These are phyloP conservation scores for Neospora caninum DNA, from an alignment of 169 alveolate species.

Conservation along the genomic window DNA sequence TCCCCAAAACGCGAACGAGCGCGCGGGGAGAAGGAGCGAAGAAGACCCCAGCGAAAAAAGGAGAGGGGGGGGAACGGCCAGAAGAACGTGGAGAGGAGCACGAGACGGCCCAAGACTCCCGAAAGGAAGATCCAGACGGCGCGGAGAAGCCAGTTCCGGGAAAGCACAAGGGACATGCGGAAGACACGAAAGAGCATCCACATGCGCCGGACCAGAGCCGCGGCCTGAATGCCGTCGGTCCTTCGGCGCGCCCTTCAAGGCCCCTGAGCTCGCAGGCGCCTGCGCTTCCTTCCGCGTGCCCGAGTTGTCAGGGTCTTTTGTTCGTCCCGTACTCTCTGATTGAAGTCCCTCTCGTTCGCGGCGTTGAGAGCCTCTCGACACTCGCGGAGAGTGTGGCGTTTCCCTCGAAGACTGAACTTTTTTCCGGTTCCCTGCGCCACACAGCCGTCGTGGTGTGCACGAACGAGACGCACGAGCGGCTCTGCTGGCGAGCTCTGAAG, in stretches of 20 bases:
- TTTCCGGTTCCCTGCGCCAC: conserved; percentile 38
- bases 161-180: too few relatives aligned
- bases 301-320: conserved; percentile 67
- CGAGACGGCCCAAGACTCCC: not conserved
- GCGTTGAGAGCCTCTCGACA: conserved; percentile 54
- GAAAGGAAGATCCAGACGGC: not conserved
- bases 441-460: conserved; percentile 41
- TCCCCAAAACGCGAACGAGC: not conserved
- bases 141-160: not conserved
- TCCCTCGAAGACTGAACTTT: conserved; percentile 50
- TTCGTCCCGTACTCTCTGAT: conserved; percentile 70
- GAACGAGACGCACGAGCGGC: conserved; percentile 40
- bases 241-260: too few relatives aligned
- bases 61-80: not conserved
- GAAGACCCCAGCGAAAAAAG: not conserved
- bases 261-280: not conserved
- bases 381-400: conserved; percentile 40
- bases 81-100: not conserved
- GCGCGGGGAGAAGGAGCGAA: not conserved
- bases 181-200: too few relatives aligned
- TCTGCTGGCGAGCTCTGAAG: conserved; percentile 50
- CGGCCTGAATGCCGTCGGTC: too few relatives aligned
- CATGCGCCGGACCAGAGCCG: too few relatives aligned
- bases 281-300: conserved; percentile 58
- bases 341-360: conserved; percentile 70